Evolutionary conservation across 306 rosid species (phyloP).

Genomic region (Sindora glabra): DNA sequence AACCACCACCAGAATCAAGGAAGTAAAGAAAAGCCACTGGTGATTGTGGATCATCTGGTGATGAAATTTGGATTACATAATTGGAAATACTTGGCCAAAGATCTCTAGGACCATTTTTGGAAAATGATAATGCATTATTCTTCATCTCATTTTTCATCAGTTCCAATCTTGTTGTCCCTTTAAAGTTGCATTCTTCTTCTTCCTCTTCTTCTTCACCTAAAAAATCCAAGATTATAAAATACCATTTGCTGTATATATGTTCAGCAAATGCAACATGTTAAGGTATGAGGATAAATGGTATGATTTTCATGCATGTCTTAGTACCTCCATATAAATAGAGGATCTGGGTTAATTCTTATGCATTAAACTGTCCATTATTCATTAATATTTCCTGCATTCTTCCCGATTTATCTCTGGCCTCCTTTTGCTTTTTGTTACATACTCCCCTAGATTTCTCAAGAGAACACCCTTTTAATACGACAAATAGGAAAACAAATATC

Average conservation of each 20-base stretch:
- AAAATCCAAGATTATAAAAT: slow-evolving; percentile 12
- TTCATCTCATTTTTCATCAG: slow-evolving; percentile 54
- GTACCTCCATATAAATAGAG: no score
- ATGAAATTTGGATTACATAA: slow-evolving; percentile 49
- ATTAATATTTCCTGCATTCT: no score
- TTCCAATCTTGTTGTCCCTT: slow-evolving; percentile 52
- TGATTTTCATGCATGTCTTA: no score
- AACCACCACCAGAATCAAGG: slow-evolving; percentile 94
- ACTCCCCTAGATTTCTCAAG: no score
- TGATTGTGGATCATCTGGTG: slow-evolving; percentile 29
- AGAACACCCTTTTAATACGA: no score
- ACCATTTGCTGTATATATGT: slow-evolving; percentile 3
- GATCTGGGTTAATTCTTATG: no score
- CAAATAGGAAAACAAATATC: neutral
- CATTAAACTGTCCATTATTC: no score
- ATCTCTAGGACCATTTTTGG: slow-evolving; percentile 51
- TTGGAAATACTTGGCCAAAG: slow-evolving; percentile 92
- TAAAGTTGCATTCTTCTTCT: slow-evolving; percentile 63
- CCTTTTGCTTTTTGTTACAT: no score
- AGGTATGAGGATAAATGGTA: no score
- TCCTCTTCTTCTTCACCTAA: no score
- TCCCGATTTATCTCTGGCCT: no score
- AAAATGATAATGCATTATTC: slow-evolving; percentile 34
- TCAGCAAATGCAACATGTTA: no score
- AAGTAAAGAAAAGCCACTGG: slow-evolving; percentile 63